These are phyloP conservation scores for Rosa lucieae DNA, from an alignment of 306 rosid species.

Conservation along the genomic window DNA sequence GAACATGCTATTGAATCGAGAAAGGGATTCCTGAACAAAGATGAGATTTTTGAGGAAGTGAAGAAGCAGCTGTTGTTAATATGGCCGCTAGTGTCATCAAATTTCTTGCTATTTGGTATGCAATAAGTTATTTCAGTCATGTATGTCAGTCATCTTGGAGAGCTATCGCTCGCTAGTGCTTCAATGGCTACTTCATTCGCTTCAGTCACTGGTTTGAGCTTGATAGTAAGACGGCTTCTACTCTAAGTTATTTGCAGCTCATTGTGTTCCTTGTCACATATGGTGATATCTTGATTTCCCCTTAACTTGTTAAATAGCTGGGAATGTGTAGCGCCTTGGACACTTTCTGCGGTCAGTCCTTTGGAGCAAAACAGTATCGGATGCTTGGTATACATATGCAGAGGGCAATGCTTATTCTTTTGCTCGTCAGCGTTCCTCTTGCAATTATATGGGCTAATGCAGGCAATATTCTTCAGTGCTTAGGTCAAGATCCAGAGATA, in stretches of 20 bases:
- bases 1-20: neutral
- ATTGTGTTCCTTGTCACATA: neutral
- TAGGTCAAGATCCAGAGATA: slow-evolving; percentile 7
- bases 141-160: slow-evolving; percentile 5
- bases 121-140: slow-evolving; percentile 6
- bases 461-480: slow-evolving; percentile 1
- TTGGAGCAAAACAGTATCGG: neutral
- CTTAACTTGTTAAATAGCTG: neutral
- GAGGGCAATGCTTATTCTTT: slow-evolving; percentile 1
- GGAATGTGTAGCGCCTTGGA: neutral
- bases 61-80: slow-evolving; percentile 2
- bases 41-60: neutral
- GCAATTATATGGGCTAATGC: neutral
- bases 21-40: neutral
- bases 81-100: slow-evolving; percentile 4
- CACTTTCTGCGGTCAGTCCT: neutral
- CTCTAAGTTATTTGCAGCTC: neutral
- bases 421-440: neutral
- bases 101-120: neutral
- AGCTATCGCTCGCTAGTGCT: neutral
- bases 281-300: neutral
- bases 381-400: slow-evolving; percentile 6
- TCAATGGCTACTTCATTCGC: neutral
- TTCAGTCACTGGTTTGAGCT: slow-evolving; percentile 1
- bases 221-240: neutral